Evolutionary conservation across 148 eudicot genomes (phyloP), one percentile per base, ranked within the genome.

Genomic region (Fallopia convolvulus): DNA sequence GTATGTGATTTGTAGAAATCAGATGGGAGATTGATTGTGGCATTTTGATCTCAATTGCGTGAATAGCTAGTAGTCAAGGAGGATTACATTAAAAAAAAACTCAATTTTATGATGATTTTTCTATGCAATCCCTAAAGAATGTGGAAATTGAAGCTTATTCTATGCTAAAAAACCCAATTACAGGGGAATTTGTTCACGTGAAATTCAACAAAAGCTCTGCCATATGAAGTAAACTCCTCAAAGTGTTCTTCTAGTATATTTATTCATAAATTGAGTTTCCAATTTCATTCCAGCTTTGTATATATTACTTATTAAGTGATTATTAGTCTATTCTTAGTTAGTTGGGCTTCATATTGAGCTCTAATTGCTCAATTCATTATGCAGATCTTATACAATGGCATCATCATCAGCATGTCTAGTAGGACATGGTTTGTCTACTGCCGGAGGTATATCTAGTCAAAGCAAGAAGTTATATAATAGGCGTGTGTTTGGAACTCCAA

Each of bases 351-450:
- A 36, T 36, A 8, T 6, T 68, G 72, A 39, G 44, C 17, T 15
- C 17, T 68, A 15, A 15, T 36, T 68, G 46, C 36, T 12, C 20
- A 68, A 68, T 68, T 15, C 72, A 6, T 36, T 39, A 68, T 68
- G 72, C 72, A 68, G 72, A 36, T 36, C 46, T 65, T 68, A 39
- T 53, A 36, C 49, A 78, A 90, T 90, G 94, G 92, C 92, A 26
- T 81, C 90, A 52, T 85, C 86, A 76, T 84, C 89, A 14, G 87
- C 88, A 68, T 90, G 90, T 80, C 78, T 90, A 65, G 73, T 87
- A 32, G 94, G 94, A 71, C 86, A 81, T 65, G 82, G 84, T 55
- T 76, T 86, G 53, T 80, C 87, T 68, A 81, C 78, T 49, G 72
- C 52, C 23, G 78, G 32, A 40, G 58, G 86, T 26, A 85, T 78